phyloP scores from a whole-genome alignment of 441 rosid genomes.

The Isatis lusitanica region DNA sequence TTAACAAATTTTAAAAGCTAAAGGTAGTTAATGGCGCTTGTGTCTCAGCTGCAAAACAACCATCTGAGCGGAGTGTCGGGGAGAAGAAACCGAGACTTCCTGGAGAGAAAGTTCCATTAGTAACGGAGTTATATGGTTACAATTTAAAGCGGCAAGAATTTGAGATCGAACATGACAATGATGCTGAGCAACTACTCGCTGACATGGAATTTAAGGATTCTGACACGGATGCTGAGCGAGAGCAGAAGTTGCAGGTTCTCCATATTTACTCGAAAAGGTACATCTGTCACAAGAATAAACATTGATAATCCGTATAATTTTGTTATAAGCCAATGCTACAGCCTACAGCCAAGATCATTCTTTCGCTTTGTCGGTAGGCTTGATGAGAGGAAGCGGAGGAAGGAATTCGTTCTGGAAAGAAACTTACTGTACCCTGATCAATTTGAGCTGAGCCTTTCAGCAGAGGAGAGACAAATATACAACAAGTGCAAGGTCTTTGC shows the following conservation, averaged over 20 bases:
- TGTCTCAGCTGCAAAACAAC: constrained; percentile 53
- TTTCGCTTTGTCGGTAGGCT: constrained; percentile 57
- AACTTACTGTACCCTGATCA: constrained; percentile 73
- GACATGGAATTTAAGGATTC: constrained; percentile 92
- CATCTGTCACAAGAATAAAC: neutral
- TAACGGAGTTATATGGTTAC: constrained; percentile 82
- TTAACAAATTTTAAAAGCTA: neutral
- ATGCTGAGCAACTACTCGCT: constrained; percentile 90
- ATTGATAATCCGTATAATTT: neutral
- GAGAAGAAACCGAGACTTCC: constrained; percentile 79
- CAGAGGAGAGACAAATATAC: constrained; percentile 70
- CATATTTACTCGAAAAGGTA: constrained; percentile 88
- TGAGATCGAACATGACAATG: constrained; percentile 93
- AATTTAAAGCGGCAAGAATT: constrained; percentile 92
- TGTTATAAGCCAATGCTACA: constrained; percentile 7
- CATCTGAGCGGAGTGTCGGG: constrained; percentile 79
- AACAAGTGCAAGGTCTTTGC: constrained; percentile 74
- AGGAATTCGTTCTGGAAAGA: constrained; percentile 84
- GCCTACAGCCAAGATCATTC: constrained; percentile 14
- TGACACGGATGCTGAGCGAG: constrained; percentile 75
- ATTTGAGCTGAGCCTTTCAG: constrained; percentile 67
- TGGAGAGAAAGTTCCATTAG: constrained; percentile 63
- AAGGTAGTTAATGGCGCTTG: constrained; percentile 23
- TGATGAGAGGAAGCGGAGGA: constrained; percentile 92
- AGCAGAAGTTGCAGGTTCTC: constrained; percentile 76